phyloP scores from a whole-genome alignment of 2,329 filamentous ascomycete species.

The Cadophora gregata region DNA sequence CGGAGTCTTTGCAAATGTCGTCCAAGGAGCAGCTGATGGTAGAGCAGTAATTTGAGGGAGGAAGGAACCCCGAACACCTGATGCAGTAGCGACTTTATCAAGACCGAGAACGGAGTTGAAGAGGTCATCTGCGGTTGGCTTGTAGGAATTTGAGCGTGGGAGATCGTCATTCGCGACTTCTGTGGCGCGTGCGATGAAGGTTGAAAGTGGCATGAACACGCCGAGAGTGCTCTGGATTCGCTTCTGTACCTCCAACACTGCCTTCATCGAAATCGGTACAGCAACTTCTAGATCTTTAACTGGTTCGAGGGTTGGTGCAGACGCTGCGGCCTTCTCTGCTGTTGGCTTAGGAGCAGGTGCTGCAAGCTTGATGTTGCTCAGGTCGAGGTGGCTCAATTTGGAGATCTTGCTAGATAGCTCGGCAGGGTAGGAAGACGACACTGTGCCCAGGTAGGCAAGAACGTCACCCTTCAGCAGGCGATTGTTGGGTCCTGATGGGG shows the following conservation, averaged over 20 bases:
- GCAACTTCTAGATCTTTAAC: slow-evolving; percentile 64
- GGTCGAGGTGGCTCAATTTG: slow-evolving; percentile 82
- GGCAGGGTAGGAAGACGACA: slow-evolving; percentile 73
- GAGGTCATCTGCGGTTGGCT: slow-evolving; percentile 78
- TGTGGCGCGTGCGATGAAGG: slow-evolving; percentile 84
- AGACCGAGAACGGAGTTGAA: slow-evolving; percentile 89
- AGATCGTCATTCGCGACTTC: slow-evolving; percentile 88
- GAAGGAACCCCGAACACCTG: slow-evolving; percentile 67
- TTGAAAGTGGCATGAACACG: slow-evolving; percentile 81
- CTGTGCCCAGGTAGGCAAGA: slow-evolving; percentile 83
- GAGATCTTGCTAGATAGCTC: slow-evolving; percentile 73
- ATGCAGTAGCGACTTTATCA: slow-evolving; percentile 54
- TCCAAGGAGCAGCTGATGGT: slow-evolving; percentile 50
- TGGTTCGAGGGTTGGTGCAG: slow-evolving; percentile 48
- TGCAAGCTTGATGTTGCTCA: slow-evolving; percentile 92
- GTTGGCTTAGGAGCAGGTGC: slow-evolving; percentile 48
- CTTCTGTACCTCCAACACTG: slow-evolving; percentile 81
- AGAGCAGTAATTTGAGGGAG: slow-evolving; percentile 72
- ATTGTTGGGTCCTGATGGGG: slow-evolving; percentile 84
- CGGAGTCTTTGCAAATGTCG: slow-evolving; percentile 42
- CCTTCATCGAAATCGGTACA: slow-evolving; percentile 77
- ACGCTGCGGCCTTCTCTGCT: slow-evolving; percentile 41
- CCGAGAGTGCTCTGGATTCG: slow-evolving; percentile 79
- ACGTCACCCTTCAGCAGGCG: slow-evolving; percentile 95
- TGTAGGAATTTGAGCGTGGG: slow-evolving; percentile 67